These are phyloP conservation scores for Paraconiothyrium sp. DNA, from an alignment of 2,329 filamentous ascomycete genomes.

Conservation along the genomic window DNA sequence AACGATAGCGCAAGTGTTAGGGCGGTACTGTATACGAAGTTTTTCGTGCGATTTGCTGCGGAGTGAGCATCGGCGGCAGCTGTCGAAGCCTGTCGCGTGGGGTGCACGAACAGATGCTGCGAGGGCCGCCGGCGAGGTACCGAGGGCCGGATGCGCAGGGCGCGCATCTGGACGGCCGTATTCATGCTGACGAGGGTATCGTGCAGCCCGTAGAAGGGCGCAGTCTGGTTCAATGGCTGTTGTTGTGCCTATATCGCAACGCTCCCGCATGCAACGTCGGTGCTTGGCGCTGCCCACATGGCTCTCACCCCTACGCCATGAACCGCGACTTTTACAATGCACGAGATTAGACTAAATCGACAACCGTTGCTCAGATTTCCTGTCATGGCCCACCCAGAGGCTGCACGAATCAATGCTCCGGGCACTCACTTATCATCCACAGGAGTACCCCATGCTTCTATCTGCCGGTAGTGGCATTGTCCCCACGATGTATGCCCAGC, in stretches of 20 bases:
- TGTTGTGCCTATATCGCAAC: constrained; percentile 1
- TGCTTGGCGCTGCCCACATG: constrained; percentile 6
- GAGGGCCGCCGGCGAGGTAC: constrained; percentile 28
- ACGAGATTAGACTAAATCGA: too few species aligned
- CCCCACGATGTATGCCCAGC: constrained; percentile 17
- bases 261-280: constrained; percentile 4
- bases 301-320: not conserved
- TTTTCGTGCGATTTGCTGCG: constrained; percentile 57
- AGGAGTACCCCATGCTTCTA: not conserved
- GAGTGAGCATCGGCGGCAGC: constrained; percentile 50
- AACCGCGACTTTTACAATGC: too few species aligned
- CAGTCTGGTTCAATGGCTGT: constrained; percentile 31
- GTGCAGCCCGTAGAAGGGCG: constrained; percentile 30
- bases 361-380: too few species aligned
- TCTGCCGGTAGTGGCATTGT: constrained; percentile 16
- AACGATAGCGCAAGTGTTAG: constrained; percentile 58
- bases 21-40: constrained; percentile 63
- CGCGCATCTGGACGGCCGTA: constrained; percentile 38
- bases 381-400: constrained; percentile 1
- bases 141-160: constrained; percentile 38
- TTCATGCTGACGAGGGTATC: constrained; percentile 35
- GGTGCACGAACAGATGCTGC: constrained; percentile 26
- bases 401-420: too few species aligned
- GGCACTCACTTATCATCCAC: not conserved
- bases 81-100: constrained; percentile 37